Evolutionary conservation across 192 early-diverging fungal species (phyloP), one percentile per base, ranked within the genome.

Genomic region (Coemansia sp.): DNA sequence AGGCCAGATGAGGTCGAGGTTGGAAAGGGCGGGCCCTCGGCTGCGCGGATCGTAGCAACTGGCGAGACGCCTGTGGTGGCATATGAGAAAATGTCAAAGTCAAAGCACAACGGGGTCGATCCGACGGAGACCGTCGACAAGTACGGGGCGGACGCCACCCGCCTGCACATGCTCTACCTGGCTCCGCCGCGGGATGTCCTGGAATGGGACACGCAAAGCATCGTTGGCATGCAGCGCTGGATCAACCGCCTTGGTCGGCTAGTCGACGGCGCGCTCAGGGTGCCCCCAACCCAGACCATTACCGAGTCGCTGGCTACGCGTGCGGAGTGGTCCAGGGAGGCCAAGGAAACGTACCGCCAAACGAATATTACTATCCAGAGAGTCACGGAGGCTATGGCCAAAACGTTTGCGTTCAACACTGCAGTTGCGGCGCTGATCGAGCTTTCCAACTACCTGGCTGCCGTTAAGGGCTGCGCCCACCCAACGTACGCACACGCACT

Each of bases 41-140:
- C 22, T 25, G 88, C 89, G 2, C 79, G 83, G 23, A 83, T 93
- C 17, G 82, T 72, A n/a, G 70, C 73, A 6, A 91, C 89, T 6
- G 89, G 89, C 56, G 55, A 85, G 50, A 20, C 57, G 10, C 85
- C 91, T 0, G 61, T 72, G 6, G 70, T 86, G 23, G 83, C 88
- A 32, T 93, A 84, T 67, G 96, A 98, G 70, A 98, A 98, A 67
- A 98, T 98, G 96, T 93, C 91, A 64, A 98, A 96, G 74, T 93
- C 92, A 45, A 98, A 98, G 80, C 89, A 89, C 70, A 98, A 98
- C 62, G 96, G 96, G 41, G 88, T 95, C 5, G 90, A 95, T 65
- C 96, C 96, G 3, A 74, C 79, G 43, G 87, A 86, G 66, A 71
- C 72, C 43, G 66, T 79, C 14, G 45, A 13, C 17, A 62, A 40